Base-by-base conservation (phyloP, 208 protist genomes). In the Herpetomonas samuelpessoai region DNA sequence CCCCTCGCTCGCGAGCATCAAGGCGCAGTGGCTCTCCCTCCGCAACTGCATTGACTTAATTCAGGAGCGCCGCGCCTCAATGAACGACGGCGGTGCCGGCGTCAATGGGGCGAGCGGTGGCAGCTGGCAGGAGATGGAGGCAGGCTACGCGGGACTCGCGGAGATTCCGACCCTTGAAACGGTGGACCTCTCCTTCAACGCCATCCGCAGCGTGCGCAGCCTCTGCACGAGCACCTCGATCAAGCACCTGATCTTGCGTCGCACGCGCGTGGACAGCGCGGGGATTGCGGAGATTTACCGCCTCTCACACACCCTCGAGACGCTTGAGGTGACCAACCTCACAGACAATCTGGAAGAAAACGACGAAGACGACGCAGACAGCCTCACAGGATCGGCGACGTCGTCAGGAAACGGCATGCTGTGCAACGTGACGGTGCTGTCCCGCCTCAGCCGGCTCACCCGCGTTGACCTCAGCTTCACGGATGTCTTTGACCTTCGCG, bases 11-110 rank as follows among this genome's bases (percentile, higher is more conserved):
- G 64, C 64, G 35, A 68, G 45, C n/a, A 29, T 91, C 19, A 82
- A 72, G 28, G 83, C 83, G 28, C 83, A 91, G 69, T 91, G 83
- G 80, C 63, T 91, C 24, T 31, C 54, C n/a, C 57, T 90, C 31
- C 62, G 66, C 27, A 83, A 90, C 62, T 86, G 83, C 48, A 47
- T 54, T 38, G 70, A 77, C 57, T 71, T 83, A 39, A 76, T 83
- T 46, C 60, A 73, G 27, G 60, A 73, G 39, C 70, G 75, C 21
- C 71, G 72, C 24, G 48, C 67, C 30, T 65, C 60, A 54, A 65
- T 72, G 58, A 64, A 74, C 59, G 16, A 46, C 26, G 35, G 24
- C 26, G 14, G 16, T 21, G 10, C 27, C 31, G 57, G 24, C 41
- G 21, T 3, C 35, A 58, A 28, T n/a, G 27, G 41, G 18, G 70